A percentile compares a stretch with the other conserved stretches of the same genome.
These are phyloP conservation scores for Diaporthe caulivora DNA, from an alignment of 2,329 filamentous ascomycete genomes.

Conservation along the genomic window DNA sequence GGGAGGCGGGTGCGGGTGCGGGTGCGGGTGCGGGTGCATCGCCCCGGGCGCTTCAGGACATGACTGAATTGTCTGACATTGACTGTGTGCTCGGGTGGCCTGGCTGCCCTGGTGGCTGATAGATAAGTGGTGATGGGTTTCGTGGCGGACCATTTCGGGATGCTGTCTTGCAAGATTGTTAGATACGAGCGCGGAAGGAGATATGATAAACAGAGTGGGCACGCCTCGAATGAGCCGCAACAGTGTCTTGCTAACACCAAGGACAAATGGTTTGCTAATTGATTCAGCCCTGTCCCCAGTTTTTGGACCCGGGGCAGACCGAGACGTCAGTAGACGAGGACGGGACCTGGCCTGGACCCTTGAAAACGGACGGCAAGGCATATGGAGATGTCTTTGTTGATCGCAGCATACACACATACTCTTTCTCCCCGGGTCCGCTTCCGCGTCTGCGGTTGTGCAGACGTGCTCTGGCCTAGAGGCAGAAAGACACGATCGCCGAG, in stretches of 20 bases:
- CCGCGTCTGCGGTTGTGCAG: not conserved
- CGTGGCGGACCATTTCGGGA: constrained; percentile 10
- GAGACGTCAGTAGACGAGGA: constrained; percentile 9
- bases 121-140: not conserved
- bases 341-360: constrained; percentile 24
- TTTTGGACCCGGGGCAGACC: constrained; percentile 22
- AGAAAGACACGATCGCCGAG: too few species aligned
- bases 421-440: not conserved
- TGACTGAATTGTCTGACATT: constrained; percentile 32
- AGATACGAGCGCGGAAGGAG: constrained; percentile 17
- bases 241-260: constrained; percentile 36
- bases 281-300: constrained; percentile 40
- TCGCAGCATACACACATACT: not conserved
- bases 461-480: too few species aligned
- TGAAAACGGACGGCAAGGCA: constrained; percentile 2
- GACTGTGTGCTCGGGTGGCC: not conserved
- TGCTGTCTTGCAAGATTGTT: not conserved
- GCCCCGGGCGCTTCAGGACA: not conserved
- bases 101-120: constrained; percentile 2
- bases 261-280: constrained; percentile 43
- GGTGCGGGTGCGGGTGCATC: constrained; percentile 3
- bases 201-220: constrained; percentile 29
- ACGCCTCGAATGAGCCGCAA: constrained; percentile 19
- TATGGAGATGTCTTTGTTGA: not conserved
- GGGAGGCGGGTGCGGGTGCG: constrained; percentile 12